Base-by-base conservation (phyloP, 768 basidiomycete genomes). In the Boletus coccyginus region DNA sequence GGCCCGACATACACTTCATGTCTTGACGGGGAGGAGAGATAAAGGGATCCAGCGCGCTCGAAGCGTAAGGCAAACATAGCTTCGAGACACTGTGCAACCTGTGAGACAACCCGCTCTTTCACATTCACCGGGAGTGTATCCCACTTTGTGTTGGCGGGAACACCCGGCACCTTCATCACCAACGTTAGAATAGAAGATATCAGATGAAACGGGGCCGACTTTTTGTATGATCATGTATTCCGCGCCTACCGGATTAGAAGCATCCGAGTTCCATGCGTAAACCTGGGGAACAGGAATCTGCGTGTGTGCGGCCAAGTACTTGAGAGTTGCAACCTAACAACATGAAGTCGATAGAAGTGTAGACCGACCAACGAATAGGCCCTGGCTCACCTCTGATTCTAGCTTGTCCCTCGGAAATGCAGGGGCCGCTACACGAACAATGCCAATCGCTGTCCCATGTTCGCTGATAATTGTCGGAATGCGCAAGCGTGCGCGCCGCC, bases 391-490 rank as follows among this genome's bases (percentile, higher is more conserved):
- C 21, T 47, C 43, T 9, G 43, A 45, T 13, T 52, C 52, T 14
- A 47, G 53, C 19, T 53, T 53, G 29, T 53, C 53, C 44, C 14
- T 41, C 12, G 46, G 46, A 53, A 53, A 53, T 11, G 46, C 45
- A 31, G 45, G 46, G 13, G 53, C 45, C 14, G 52, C 35, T 3
- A 52, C 50, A 24, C 50, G 50, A 33, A 52, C 50, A 10, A 43
- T 21, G 12, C 44, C 52, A 19, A 53, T 35, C 1, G 19, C 14
- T 6, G 45, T 24, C 13, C 46, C 38, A 17, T 48, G 45, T 40
- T 53, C 46, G 10, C 7, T 2, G 8, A 40, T 2, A n/a, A n/a
- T n/a, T n/a, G n/a, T n/a, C n/a, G n/a, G n/a, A n/a, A n/a, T n/a
- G n/a, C n/a, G n/a, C n/a, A n/a, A n/a, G n/a, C n/a, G n/a, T n/a